phyloP scores from a whole-genome alignment of 805 yeast genomes.

The Saccharomycopsis sp. region DNA sequence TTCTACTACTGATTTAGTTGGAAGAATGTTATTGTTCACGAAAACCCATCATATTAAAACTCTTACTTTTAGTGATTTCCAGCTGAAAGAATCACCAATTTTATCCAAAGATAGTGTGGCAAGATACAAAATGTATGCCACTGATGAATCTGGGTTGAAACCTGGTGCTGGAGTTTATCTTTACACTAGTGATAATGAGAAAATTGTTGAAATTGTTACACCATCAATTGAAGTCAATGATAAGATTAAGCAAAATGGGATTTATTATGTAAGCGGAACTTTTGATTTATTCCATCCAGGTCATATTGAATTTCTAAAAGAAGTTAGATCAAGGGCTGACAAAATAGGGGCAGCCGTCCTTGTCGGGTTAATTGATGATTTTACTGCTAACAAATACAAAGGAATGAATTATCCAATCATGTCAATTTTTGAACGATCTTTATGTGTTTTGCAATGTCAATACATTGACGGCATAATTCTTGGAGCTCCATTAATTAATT shows the following conservation, averaged over 20 bases:
- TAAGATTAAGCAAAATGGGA: constrained; percentile 21
- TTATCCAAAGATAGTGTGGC: constrained; percentile 32
- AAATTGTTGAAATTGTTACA: constrained; percentile 30
- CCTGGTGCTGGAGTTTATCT: constrained; percentile 54
- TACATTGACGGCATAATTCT: constrained; percentile 75
- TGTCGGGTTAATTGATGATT: constrained; percentile 64
- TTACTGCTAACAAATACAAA: constrained; percentile 44
- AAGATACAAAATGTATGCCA: constrained; percentile 49
- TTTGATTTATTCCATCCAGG: constrained; percentile 94
- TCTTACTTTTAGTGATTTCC: constrained; percentile 26
- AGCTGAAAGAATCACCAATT: constrained; percentile 1
- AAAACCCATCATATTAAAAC: constrained; percentile 49
- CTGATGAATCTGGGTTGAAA: constrained; percentile 51
- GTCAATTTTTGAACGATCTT: constrained; percentile 78
- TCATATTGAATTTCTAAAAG: constrained; percentile 67
- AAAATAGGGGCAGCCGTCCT: constrained; percentile 38
- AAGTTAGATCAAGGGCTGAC: constrained; percentile 36
- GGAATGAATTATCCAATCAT: constrained; percentile 74
- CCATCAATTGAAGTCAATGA: constrained; percentile 27
- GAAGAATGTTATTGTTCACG: constrained; percentile 65
- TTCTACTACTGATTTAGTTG: constrained; percentile 91
- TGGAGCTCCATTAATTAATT: constrained; percentile 56
- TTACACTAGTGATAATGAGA: constrained; percentile 28
- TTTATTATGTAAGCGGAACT: constrained; percentile 66
- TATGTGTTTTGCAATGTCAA: constrained; percentile 83